Conservation (phyloP, 306 rosid genomes). For the Prinsepia uniflora region DNA sequence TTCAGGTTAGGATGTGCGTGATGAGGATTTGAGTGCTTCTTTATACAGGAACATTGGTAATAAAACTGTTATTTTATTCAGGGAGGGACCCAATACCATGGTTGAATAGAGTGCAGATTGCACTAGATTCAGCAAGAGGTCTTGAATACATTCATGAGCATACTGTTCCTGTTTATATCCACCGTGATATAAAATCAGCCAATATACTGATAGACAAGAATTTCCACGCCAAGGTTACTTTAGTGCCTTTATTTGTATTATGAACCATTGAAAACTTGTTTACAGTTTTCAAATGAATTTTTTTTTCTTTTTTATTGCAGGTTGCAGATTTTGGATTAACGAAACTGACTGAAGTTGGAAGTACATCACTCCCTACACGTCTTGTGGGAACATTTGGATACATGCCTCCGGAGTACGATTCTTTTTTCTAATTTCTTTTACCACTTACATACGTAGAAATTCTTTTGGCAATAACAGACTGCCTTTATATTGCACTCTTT, state of each 20-base stretch:
- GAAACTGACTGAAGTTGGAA: conserved; percentile 84
- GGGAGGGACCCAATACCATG: conserved; percentile 79
- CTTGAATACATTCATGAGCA: conserved; percentile 98
- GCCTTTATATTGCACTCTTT: neutral
- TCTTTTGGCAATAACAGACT: conserved; percentile 7
- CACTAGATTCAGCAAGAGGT: conserved; percentile 96
- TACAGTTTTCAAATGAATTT: conserved; percentile 14
- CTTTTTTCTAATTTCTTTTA: neutral
- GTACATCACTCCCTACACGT: conserved; percentile 72
- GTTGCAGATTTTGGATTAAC: conserved; percentile 97
- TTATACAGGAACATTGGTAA: conserved; percentile 6
- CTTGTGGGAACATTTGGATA: conserved; percentile 93
- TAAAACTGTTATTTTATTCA: conserved; percentile 28
- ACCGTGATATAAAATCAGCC: conserved; percentile 95
- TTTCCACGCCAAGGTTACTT: conserved; percentile 73
- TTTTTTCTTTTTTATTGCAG: conserved; percentile 30
- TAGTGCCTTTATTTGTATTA: conserved; percentile 3
- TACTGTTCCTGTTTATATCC: conserved; percentile 94
- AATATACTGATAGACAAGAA: conserved; percentile 85
- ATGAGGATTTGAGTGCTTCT: conserved; percentile 13
- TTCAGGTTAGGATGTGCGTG: conserved; percentile 51
- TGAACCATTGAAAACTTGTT: conserved; percentile 20
- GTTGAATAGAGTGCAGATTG: conserved; percentile 87
- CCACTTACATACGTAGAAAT: neutral
- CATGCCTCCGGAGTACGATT: conserved; percentile 88